Conservation (phyloP, 2,329 filamentous ascomycete species). For the Phialophora macrospora region DNA sequence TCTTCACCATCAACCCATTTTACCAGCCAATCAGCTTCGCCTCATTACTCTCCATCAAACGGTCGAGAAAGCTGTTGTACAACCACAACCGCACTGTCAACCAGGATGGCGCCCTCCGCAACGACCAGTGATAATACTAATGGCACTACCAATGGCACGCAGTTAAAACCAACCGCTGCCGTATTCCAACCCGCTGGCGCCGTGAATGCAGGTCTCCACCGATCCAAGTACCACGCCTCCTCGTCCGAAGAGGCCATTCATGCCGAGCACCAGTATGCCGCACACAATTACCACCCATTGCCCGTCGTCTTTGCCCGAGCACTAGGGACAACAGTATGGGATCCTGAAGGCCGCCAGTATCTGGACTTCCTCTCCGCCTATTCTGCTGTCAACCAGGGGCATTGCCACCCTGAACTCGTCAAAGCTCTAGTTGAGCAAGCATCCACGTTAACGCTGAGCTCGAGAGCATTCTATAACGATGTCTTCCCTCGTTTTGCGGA, state of each 20-base stretch:
- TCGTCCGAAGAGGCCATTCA: conserved; percentile 81
- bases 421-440: conserved; percentile 90
- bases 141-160: conserved; percentile 29
- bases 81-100: background rate
- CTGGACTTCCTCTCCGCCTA: conserved; percentile 98
- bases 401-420: conserved; percentile 95
- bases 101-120: conserved; percentile 33
- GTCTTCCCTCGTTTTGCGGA: conserved; percentile 96
- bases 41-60: conserved; percentile 17
- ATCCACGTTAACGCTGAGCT: conserved; percentile 84
- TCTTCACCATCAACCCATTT: conserved; percentile 10
- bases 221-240: conserved; percentile 69
- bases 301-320: conserved; percentile 91
- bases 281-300: conserved; percentile 98
- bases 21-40: conserved; percentile 28
- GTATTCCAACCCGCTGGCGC: conserved; percentile 47
- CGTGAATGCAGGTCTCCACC: conserved; percentile 36
- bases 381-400: conserved; percentile 96
- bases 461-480: conserved; percentile 96
- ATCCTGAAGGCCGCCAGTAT: conserved; percentile 93
- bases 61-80: background rate
- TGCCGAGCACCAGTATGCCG: conserved; percentile 80
- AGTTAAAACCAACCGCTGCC: conserved; percentile 49
- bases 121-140: conserved; percentile 27
- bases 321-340: conserved; percentile 88